Evolutionary conservation across 306 rosid species (phyloP), one percentile per base, ranked within the genome.

Genomic region (Sophora flavescens): DNA sequence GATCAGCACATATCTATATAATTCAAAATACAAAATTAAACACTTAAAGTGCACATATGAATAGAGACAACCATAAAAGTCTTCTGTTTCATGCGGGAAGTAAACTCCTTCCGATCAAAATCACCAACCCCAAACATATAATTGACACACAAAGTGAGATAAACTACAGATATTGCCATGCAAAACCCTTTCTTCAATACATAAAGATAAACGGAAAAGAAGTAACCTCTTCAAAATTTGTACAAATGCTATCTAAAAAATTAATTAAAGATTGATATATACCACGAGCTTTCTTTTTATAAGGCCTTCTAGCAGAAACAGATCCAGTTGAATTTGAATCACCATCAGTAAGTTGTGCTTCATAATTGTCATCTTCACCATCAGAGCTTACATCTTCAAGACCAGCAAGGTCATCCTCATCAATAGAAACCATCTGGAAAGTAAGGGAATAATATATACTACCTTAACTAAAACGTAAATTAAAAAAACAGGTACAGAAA

Each of bases 331-430:
- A 85, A 74, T 90, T 86, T 80, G 97, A 76, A 80, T 95, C 99
- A 30, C 97, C 91, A 15, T 95, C 99, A 8, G 90, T 86, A 83
- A 89, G 84, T 0, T 95, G 97, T 64, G 93, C 99, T 84, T 92
- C 99, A 80, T 92, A 92, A 83, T 92, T 95, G 76, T 92, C 99
- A 76, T 95, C 99, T 88, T 95, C 99, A 0, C 87, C 93, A 44
- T 95, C 99, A 77, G 99, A 90, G 83, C 99, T 92, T 39, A 92
- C 93, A 88, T 92, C 97, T 80, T 92, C 93, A 76, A 95, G 84
- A 79, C 99, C 99, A 83, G 99, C 99, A 63, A 95, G 99, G 81
- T 95, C 99, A 71, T 95, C 99, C 30, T 95, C 99, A 83, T 95
- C 99, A 82, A 95, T 97, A 26, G 99, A 91, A 59, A 88, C 97